A percentile compares a stretch with the other conserved stretches of the same genome.
Conservation (phyloP, 208 protist species). For the Trypanosoma cruzi region DNA sequence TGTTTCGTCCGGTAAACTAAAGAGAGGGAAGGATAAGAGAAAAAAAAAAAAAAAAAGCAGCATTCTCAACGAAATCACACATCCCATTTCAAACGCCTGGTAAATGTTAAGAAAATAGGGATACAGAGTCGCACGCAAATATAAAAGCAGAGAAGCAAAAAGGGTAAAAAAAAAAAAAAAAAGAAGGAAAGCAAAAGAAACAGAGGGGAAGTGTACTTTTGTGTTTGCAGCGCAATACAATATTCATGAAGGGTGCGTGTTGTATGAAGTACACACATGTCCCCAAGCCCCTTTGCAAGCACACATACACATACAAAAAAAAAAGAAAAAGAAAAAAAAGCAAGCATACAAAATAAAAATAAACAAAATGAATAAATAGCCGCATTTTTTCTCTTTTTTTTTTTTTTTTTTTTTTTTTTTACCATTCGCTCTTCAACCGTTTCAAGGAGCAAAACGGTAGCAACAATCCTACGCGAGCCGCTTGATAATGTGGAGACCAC, state of each 20-base stretch:
- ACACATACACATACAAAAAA: not conserved
- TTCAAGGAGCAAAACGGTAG: slow-evolving; percentile 6
- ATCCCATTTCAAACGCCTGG: too few species aligned
- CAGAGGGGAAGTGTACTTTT: not conserved
- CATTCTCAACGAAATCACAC: too few species aligned
- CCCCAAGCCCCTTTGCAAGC: not conserved
- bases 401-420: not conserved
- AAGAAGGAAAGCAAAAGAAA: too few species aligned
- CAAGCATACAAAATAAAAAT: not conserved
- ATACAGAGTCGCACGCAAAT: too few species aligned
- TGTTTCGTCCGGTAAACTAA: too few species aligned
- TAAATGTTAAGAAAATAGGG: too few species aligned
- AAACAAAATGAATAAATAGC: too few species aligned
- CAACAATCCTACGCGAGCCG: slow-evolving; percentile 63
- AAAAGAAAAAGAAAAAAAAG: not conserved
- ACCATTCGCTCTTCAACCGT: not conserved
- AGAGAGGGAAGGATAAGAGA: not conserved
- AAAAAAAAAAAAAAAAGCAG: not conserved
- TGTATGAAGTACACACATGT: not conserved
- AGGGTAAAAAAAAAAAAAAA: too few species aligned
- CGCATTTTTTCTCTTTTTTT: too few species aligned
- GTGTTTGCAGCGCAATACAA: not conserved
- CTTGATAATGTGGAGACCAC: slow-evolving; percentile 93
- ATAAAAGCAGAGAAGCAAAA: too few species aligned
- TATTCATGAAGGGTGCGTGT: not conserved